Evolutionary conservation across 2,329 filamentous ascomycete species (phyloP).

Genomic region (Ascosphaera apis): DNA sequence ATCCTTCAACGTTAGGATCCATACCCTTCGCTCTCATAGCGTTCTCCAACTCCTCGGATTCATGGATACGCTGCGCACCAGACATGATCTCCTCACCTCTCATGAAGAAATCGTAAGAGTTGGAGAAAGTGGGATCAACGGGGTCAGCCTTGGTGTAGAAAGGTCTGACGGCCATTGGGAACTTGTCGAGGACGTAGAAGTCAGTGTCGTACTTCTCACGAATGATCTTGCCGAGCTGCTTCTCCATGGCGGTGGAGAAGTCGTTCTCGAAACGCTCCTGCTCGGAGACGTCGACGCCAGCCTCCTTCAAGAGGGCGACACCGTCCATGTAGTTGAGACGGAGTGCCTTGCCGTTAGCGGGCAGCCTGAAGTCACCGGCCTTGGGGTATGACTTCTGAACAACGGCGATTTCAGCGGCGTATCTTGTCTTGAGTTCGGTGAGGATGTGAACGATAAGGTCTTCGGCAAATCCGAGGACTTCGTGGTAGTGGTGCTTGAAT

Average conservation of each 20-base stretch:
- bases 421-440: slow-evolving; percentile 21
- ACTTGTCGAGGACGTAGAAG: slow-evolving; percentile 95
- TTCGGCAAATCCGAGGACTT: slow-evolving; percentile 27
- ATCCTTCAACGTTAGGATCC: slow-evolving; percentile 34
- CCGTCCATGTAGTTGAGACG: slow-evolving; percentile 28
- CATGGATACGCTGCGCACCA: slow-evolving; percentile 42
- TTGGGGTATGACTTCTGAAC: slow-evolving; percentile 27
- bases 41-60: slow-evolving; percentile 32
- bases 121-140: slow-evolving; percentile 39
- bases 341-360: slow-evolving; percentile 25
- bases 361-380: slow-evolving; percentile 26
- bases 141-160: slow-evolving; percentile 78
- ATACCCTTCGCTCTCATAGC: slow-evolving; percentile 36
- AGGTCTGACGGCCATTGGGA: slow-evolving; percentile 66
- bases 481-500: slow-evolving; percentile 27
- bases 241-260: slow-evolving; percentile 26
- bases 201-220: slow-evolving; percentile 79
- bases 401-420: slow-evolving; percentile 21
- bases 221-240: slow-evolving; percentile 63
- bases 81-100: slow-evolving; percentile 46
- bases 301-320: slow-evolving; percentile 24
- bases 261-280: slow-evolving; percentile 26
- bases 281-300: slow-evolving; percentile 26
- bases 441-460: slow-evolving; percentile 27
- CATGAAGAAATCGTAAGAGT: slow-evolving; percentile 51